Percentiles rank a stretch among this genome's conserved stretches.
phyloP scores from a whole-genome alignment of 352 stramenopile genomes.

The Pythium vanterpoolii region DNA sequence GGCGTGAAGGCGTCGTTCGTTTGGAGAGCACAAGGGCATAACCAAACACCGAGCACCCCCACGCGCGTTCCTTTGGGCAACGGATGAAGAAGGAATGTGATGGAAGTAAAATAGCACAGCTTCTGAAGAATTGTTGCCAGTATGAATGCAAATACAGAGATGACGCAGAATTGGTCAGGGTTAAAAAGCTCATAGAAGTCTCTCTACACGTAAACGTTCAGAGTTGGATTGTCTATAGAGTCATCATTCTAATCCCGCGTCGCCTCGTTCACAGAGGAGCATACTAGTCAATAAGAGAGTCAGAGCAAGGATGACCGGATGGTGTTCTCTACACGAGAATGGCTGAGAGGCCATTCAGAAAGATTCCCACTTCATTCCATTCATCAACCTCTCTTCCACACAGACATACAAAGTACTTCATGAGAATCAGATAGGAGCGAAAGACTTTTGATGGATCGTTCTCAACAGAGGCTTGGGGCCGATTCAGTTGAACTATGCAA shows the following conservation, averaged over 20 bases:
- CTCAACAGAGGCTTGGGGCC: constrained; percentile 54
- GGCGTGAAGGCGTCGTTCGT: constrained; percentile 21
- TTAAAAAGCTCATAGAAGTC: constrained; percentile 83
- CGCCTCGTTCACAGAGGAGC: neutral
- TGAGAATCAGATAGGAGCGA: constrained; percentile 84
- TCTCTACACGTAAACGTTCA: constrained; percentile 75
- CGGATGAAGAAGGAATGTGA: constrained; percentile 35
- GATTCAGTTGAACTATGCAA: constrained; percentile 84
- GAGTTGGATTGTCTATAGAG: constrained; percentile 80
- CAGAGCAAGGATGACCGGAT: constrained; percentile 77
- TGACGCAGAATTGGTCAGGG: constrained; percentile 55
- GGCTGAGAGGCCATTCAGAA: constrained; percentile 47
- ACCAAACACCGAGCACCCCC: constrained; percentile 15
- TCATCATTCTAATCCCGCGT: constrained; percentile 59
- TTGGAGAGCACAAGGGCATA: constrained; percentile 15
- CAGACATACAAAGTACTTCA: constrained; percentile 14
- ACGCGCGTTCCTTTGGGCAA: constrained; percentile 26
- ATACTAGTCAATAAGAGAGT: constrained; percentile 30
- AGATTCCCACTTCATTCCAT: constrained; percentile 82
- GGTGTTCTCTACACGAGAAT: constrained; percentile 48
- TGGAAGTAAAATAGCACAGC: constrained; percentile 22
- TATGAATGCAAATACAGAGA: constrained; percentile 4
- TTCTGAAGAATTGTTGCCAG: constrained; percentile 40
- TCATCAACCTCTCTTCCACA: constrained; percentile 54
- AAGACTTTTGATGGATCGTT: constrained; percentile 71